Conservation (phyloP, 495 filamentous ascomycete species). For the Tuber indicum region DNA sequence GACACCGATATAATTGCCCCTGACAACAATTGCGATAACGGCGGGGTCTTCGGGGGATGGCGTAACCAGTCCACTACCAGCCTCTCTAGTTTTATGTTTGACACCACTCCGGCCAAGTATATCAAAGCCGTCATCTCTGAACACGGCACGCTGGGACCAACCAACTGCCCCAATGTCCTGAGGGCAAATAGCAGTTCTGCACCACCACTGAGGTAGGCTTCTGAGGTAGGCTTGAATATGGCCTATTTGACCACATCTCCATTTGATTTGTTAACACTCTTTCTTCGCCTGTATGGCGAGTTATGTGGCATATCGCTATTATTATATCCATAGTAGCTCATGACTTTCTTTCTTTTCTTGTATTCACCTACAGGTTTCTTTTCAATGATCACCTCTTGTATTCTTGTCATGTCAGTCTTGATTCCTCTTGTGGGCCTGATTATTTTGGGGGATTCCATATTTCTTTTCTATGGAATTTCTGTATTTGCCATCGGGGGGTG, state of each 20-base stretch:
- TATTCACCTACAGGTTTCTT: neutral
- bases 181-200: constrained; percentile 14
- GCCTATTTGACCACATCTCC: neutral
- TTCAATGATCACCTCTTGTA: neutral
- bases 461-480: neutral
- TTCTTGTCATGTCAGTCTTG: neutral
- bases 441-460: neutral
- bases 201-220: too few relatives aligned
- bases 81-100: constrained; percentile 79
- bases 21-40: constrained; percentile 19
- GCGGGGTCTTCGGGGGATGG: constrained; percentile 53
- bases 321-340: neutral
- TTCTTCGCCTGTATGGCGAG: neutral
- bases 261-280: neutral
- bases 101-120: constrained; percentile 85
- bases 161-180: constrained; percentile 56
- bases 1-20: constrained; percentile 28
- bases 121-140: constrained; percentile 87
- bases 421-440: neutral
- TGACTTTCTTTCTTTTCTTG: neutral
- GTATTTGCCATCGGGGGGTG: neutral
- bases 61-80: constrained; percentile 58
- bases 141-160: constrained; percentile 78
- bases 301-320: neutral
- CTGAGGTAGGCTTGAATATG: neutral